Conservation (phyloP, 768 basidiomycete species). For the Cystoderma amianthinum region DNA sequence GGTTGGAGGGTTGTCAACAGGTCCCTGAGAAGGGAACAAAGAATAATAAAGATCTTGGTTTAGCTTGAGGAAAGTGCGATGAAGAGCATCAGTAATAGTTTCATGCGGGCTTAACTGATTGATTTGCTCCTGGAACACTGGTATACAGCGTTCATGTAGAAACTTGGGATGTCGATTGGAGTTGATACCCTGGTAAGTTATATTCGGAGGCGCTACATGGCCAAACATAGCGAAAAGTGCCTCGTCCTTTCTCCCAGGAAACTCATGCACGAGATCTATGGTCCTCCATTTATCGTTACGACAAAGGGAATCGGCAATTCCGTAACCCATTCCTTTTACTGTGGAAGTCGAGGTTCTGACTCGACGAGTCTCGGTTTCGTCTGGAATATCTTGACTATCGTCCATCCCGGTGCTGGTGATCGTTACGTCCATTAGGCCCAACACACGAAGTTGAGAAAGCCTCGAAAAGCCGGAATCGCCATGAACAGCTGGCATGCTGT, state of each 20-base stretch:
- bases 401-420: slow-evolving; percentile 62
- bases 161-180: slow-evolving; percentile 75
- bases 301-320: slow-evolving; percentile 91
- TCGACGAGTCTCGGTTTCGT: slow-evolving; percentile 85
- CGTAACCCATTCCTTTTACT: slow-evolving; percentile 90
- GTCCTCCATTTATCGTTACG: slow-evolving; percentile 73
- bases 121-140: slow-evolving; percentile 55
- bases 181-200: slow-evolving; percentile 34
- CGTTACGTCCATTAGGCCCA: slow-evolving; percentile 97
- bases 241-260: slow-evolving; percentile 68
- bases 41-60: slow-evolving; percentile 77
- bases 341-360: slow-evolving; percentile 87
- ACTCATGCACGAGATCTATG: slow-evolving; percentile 90
- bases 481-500: slow-evolving; percentile 7
- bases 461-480: slow-evolving; percentile 79
- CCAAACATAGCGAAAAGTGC: slow-evolving; percentile 98
- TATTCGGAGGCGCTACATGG: slow-evolving; percentile 43
- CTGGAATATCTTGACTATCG: slow-evolving; percentile 55
- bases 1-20: slow-evolving; percentile 36
- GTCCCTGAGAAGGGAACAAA: slow-evolving; percentile 43
- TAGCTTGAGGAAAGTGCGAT: slow-evolving; percentile 81
- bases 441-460: slow-evolving; percentile 74
- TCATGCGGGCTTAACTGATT: slow-evolving; percentile 33
- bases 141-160: slow-evolving; percentile 74
- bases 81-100: slow-evolving; percentile 66